Evolutionary conservation across 805 yeast species (phyloP).

Genomic region (Metschnikowia amazonensis): DNA sequence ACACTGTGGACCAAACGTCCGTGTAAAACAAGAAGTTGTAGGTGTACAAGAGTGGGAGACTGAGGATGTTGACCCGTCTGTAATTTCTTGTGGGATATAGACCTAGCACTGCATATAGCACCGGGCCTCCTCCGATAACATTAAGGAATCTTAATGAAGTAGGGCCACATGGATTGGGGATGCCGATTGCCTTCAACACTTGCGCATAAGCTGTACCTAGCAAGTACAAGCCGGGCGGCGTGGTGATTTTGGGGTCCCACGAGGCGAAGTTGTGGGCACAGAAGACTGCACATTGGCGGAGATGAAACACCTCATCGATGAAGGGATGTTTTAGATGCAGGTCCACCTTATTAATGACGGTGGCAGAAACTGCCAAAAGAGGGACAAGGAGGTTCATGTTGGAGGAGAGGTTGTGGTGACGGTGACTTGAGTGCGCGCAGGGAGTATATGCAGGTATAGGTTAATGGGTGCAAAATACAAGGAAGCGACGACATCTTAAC

Average conservation of each 20-base stretch:
- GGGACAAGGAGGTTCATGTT: conserved; percentile 4
- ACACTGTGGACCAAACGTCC: conserved; percentile 84
- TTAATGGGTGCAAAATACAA: too few species aligned
- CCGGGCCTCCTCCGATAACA: conserved; percentile 57
- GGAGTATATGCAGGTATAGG: too few species aligned
- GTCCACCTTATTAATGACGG: conserved; percentile 10
- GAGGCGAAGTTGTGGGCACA: conserved; percentile 54
- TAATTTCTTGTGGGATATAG: conserved; percentile 16
- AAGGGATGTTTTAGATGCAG: conserved; percentile 12
- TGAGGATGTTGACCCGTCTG: conserved; percentile 28
- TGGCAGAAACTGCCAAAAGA: conserved; percentile 6
- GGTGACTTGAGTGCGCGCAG: not conserved
- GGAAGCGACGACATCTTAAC: too few species aligned
- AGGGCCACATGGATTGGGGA: conserved; percentile 13
- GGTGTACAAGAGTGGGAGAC: conserved; percentile 69
- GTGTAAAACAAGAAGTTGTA: conserved; percentile 83
- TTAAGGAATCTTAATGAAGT: conserved; percentile 46
- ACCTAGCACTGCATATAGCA: conserved; percentile 48
- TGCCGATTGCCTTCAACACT: conserved; percentile 35
- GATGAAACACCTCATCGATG: conserved; percentile 83
- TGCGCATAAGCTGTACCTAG: conserved; percentile 40
- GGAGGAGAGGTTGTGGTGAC: too few species aligned
- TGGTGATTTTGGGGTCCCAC: conserved; percentile 78
- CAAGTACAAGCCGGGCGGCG: conserved; percentile 89
- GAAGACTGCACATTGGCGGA: conserved; percentile 71